phyloP scores from a whole-genome alignment of 192 early-diverging fungal genomes.

The Coemansia furcata region DNA sequence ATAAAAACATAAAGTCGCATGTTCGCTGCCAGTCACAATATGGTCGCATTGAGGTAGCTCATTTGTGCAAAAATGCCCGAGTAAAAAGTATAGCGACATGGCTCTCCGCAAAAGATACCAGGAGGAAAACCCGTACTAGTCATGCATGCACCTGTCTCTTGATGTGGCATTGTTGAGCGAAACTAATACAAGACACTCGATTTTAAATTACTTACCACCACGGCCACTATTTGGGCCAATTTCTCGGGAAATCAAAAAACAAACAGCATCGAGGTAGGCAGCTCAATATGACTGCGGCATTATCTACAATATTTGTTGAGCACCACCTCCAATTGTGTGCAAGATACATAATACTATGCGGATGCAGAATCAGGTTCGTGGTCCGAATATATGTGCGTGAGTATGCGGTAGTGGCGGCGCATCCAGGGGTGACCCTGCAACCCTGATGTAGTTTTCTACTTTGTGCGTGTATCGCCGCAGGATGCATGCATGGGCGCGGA shows the following conservation, averaged over 20 bases:
- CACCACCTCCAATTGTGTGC: not conserved
- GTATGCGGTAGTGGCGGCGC: not conserved
- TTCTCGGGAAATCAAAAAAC: not conserved
- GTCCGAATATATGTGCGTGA: slow-evolving; percentile 1
- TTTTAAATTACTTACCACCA: not conserved
- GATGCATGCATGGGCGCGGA: not conserved
- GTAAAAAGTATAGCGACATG: not conserved
- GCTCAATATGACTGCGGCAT: not conserved
- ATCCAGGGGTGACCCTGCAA: not conserved
- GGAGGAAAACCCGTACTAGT: not conserved
- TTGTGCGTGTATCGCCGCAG: no score
- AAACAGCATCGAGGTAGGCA: not conserved
- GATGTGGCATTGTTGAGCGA: not conserved
- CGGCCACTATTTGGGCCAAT: not conserved
- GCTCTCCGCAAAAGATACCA: not conserved
- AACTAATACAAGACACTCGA: not conserved
- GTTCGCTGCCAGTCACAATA: not conserved
- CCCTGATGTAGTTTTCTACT: not conserved
- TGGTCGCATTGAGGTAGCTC: not conserved
- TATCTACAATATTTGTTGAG: not conserved
- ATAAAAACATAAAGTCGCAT: not conserved
- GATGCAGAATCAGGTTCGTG: slow-evolving; percentile 2
- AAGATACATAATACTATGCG: not conserved
- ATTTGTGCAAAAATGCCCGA: not conserved
- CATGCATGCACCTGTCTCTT: not conserved